Percentiles rank a stretch among this genome's conserved stretches.
phyloP scores from a whole-genome alignment of 2,329 filamentous ascomycete species.

The Fusarium sp. region DNA sequence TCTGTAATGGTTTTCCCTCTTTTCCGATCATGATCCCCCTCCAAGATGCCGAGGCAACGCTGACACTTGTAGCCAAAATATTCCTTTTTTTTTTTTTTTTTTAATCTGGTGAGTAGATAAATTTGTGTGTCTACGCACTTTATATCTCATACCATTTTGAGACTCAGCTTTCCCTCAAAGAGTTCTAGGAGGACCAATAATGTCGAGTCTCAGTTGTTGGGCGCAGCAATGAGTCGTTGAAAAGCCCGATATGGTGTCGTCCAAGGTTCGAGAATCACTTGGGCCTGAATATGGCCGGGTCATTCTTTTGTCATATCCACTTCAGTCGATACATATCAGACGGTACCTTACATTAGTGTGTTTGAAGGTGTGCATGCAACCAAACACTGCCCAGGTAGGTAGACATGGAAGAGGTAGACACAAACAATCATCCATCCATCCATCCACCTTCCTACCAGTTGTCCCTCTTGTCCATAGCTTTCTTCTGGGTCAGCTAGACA shows the following conservation, averaged over 20 bases:
- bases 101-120: constrained; percentile 24
- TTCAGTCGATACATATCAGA: neutral
- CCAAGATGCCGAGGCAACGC: neutral
- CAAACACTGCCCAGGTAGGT: neutral
- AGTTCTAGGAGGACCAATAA: neutral
- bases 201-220: constrained; percentile 20
- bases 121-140: constrained; percentile 12
- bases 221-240: constrained; percentile 9
- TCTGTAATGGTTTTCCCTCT: constrained; percentile 1
- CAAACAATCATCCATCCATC: too few relatives aligned
- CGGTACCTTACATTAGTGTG: constrained; percentile 29
- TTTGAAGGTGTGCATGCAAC: neutral
- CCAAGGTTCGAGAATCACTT: constrained; percentile 15
- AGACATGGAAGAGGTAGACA: too few relatives aligned
- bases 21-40: neutral
- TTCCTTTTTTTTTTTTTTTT: constrained; percentile 28
- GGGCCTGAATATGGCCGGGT: constrained; percentile 9
- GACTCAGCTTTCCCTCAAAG: constrained; percentile 17
- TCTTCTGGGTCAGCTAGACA: neutral
- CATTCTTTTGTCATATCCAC: constrained; percentile 12
- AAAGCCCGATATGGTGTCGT: constrained; percentile 1
- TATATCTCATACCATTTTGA: constrained; percentile 16
- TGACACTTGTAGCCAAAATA: neutral
- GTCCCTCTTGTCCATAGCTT: neutral
- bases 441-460: neutral